phyloP scores from a whole-genome alignment of 2,329 filamentous ascomycete species.

The Hypoxylon sp. region DNA sequence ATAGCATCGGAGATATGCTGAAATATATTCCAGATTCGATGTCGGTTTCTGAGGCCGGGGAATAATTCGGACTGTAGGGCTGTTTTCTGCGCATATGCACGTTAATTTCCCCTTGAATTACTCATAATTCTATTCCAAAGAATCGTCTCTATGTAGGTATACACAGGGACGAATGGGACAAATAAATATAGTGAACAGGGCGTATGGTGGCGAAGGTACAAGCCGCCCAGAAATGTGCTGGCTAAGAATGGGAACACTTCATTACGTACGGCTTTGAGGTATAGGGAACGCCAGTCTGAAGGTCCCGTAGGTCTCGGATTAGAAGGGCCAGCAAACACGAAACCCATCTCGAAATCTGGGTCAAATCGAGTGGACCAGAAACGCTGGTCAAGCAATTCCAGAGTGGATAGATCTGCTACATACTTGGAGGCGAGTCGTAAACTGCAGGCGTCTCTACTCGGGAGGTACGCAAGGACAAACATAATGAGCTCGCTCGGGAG shows the following conservation, averaged over 20 bases:
- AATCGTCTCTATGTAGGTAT: background rate
- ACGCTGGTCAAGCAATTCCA: slow-evolving; percentile 33
- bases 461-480: slow-evolving; percentile 37
- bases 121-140: background rate
- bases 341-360: slow-evolving; percentile 41
- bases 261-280: slow-evolving; percentile 35
- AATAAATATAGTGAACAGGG: background rate
- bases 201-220: background rate
- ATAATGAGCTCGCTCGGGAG: slow-evolving; percentile 46
- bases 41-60: slow-evolving; percentile 44
- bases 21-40: slow-evolving; percentile 40
- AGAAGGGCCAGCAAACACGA: slow-evolving; percentile 42
- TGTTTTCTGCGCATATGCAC: slow-evolving; percentile 11
- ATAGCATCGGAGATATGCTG: slow-evolving; percentile 36
- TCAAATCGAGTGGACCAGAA: slow-evolving; percentile 48
- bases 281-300: slow-evolving; percentile 44
- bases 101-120: background rate
- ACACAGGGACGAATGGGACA: no score
- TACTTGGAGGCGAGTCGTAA: slow-evolving; percentile 43
- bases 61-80: slow-evolving; percentile 36
- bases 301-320: slow-evolving; percentile 29
- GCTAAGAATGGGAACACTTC: background rate
- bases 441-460: slow-evolving; percentile 37
- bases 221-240: no score
- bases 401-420: slow-evolving; percentile 35